Base-by-base conservation (phyloP, 805 yeast genomes). In the Maudiozyma barnettii region DNA sequence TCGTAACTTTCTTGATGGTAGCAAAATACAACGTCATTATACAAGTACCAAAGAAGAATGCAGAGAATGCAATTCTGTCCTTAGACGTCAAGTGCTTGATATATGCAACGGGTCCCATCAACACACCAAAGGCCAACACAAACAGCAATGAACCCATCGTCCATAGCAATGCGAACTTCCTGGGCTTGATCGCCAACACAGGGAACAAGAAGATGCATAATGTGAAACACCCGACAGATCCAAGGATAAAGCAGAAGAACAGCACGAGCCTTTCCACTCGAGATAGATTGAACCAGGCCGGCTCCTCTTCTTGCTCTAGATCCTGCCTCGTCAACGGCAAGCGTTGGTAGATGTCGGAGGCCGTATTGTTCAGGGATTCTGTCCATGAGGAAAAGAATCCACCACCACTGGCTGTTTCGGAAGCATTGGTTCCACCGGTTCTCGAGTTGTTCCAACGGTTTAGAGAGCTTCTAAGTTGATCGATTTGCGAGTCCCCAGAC, bases 41-140 rank as follows among this genome's bases (percentile, higher is more conserved):
- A 47, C 91, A 87, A 40, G 91, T 78, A n/a, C 82, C 77, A 56
- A 91, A 84, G 65, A 88, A 91, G 37, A 88, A 79, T 10, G 75
- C 54, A 0, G 96, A 81, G 64, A 93, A 91, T 40, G 90, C 81
- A 41, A 91, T 69, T 54, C 99, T 75, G 44, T 80, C 84, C 35
- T 76, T 74, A 3, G 95, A 82, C 5, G 84, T 64, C 51, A 93
- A 72, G 62, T 91, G 98, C 43, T 71, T 70, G 39, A 79, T 51
- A 62, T 88, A 93, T 33, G 82, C 81, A n/a, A 79, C 73, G 0
- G 97, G 97, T 0, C 99, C 99, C 69, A 89, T 96, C 20, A 91
- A 68, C 18, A 88, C 78, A 1, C 96, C 97, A 67, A 93, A 93
- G 33, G 96, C 86, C 5, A 86, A 61, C 18, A 93, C 86, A 66